Conservation (phyloP, 2,329 filamentous ascomycete species). For the Sphaerulina populicola region DNA sequence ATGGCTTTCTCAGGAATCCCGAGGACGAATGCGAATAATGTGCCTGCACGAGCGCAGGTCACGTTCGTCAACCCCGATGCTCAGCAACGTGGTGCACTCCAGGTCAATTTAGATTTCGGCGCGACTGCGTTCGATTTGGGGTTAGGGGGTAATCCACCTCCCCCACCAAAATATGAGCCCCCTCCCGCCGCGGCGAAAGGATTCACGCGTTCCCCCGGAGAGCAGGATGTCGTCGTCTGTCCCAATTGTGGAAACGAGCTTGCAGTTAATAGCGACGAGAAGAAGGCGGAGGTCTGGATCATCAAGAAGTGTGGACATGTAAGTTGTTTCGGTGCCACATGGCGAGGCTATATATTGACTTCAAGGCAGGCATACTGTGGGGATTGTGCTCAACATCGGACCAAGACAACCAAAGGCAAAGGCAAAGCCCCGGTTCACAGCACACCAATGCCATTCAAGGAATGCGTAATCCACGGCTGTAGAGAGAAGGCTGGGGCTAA, state of each 20-base stretch:
- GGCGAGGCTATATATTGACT: slow-evolving; percentile 6
- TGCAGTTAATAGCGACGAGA: slow-evolving; percentile 57
- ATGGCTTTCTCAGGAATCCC: not conserved
- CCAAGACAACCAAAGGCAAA: slow-evolving; percentile 9
- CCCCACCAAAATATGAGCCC: slow-evolving; percentile 50
- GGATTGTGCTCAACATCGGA: slow-evolving; percentile 40
- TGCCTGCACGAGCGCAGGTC: not conserved
- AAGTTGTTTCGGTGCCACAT: slow-evolving; percentile 32
- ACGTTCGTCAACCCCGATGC: not conserved
- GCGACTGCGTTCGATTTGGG: slow-evolving; percentile 40
- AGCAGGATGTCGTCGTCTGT: slow-evolving; percentile 68
- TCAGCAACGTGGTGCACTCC: not conserved
- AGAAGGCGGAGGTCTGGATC: slow-evolving; percentile 85
- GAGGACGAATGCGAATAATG: not conserved
- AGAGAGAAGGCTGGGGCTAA: slow-evolving; percentile 10
- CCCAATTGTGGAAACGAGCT: slow-evolving; percentile 81
- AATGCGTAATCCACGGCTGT: slow-evolving; percentile 42
- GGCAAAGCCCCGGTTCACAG: slow-evolving; percentile 23
- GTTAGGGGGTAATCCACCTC: slow-evolving; percentile 24
- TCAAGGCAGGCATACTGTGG: slow-evolving; percentile 46
- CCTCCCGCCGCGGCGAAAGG: slow-evolving; percentile 61
- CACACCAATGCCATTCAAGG: slow-evolving; percentile 35
- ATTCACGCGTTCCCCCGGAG: slow-evolving; percentile 68
- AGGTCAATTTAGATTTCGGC: slow-evolving; percentile 34
- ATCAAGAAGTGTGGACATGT: slow-evolving; percentile 89